Percentiles rank a stretch among this genome's conserved stretches.
Evolutionary conservation across 371 early-diverging fungal genomes (phyloP).

Genomic region (Mucor circinelloides): DNA sequence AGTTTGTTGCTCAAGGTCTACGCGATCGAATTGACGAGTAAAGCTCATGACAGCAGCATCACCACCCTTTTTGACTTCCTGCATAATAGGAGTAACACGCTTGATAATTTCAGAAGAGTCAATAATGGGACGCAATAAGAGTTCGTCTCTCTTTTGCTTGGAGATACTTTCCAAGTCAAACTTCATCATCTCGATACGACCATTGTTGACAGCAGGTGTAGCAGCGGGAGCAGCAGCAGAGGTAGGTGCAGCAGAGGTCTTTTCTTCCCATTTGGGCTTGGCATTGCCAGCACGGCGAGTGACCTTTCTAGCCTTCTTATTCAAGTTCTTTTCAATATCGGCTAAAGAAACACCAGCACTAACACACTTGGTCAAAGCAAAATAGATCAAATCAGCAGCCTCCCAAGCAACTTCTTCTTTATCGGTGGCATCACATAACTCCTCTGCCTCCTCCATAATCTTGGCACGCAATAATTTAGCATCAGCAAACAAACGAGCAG

Average conservation of each 20-base stretch:
- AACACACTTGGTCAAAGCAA: constrained; percentile 88
- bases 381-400: constrained; percentile 96
- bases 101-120: constrained; percentile 83
- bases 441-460: constrained; percentile 96
- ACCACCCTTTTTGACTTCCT: constrained; percentile 80
- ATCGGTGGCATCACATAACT: constrained; percentile 81
- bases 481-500: constrained; percentile 87
- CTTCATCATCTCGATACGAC: constrained; percentile 66
- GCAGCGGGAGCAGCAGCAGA: constrained; percentile 22
- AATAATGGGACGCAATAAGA: constrained; percentile 91
- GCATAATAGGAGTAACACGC: constrained; percentile 90
- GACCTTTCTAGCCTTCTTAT: constrained; percentile 82
- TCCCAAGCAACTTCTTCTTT: constrained; percentile 91
- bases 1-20: constrained; percentile 68
- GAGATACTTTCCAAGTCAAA: constrained; percentile 53
- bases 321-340: constrained; percentile 88
- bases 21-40: constrained; percentile 91
- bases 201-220: neutral
- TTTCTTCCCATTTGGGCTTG: constrained; percentile 72
- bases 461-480: constrained; percentile 82
- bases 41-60: constrained; percentile 85
- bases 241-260: constrained; percentile 18
- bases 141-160: constrained; percentile 51
- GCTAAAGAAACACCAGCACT: constrained; percentile 78
- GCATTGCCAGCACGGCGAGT: constrained; percentile 93